Base-by-base conservation (phyloP, 2,329 filamentous ascomycete species). In the Akanthomyces muscarius region DNA sequence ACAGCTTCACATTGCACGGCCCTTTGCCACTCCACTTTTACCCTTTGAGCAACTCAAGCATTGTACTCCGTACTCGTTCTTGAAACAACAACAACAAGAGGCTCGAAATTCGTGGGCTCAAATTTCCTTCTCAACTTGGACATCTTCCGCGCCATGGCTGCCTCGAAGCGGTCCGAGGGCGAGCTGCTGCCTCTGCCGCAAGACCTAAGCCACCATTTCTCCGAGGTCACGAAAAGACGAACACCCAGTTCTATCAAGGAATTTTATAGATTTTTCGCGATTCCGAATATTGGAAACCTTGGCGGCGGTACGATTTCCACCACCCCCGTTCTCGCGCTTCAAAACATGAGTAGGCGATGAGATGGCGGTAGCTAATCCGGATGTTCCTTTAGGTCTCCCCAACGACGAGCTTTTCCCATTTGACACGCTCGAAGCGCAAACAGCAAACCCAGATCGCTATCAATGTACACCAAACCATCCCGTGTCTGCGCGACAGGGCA, bases 371-470 rank as follows among this genome's bases (percentile, higher is more conserved):
- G 48, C 54, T 64, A 38, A 53, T 44, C 8, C 16, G 14, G 21
- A 16, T 8, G 16, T 51, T 6, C 18, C 25, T 45, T 11, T 66
- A 93, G 91, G 91, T 65, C 84, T 96, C 25, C 93, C 93, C 18
- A 89, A 95, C 74, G 81, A 88, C 45, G 83, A 84, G 63, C 91
- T 91, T 77, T 97, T 97, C 71, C 93, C 93, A 10, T 97, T 90
- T 75, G 92, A 97, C 70, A 95, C 92, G 0, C 86, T 97, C 66
- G 91, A 96, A 76, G 91, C 92, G 47, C 87, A 89, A 67, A 86
- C 89, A 65, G 91, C 91, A 38, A 84, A 85, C 65, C 88, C 91
- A 8, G 80, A 89, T 66, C 85, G 92, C 74, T 95, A 90, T 82
- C 81, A 84, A 41, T 89, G 89, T 1, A 87, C 88, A 13, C 84